These are phyloP conservation scores for Lycium ferocissimum DNA, from an alignment of 257 asterid species.

Conservation along the genomic window DNA sequence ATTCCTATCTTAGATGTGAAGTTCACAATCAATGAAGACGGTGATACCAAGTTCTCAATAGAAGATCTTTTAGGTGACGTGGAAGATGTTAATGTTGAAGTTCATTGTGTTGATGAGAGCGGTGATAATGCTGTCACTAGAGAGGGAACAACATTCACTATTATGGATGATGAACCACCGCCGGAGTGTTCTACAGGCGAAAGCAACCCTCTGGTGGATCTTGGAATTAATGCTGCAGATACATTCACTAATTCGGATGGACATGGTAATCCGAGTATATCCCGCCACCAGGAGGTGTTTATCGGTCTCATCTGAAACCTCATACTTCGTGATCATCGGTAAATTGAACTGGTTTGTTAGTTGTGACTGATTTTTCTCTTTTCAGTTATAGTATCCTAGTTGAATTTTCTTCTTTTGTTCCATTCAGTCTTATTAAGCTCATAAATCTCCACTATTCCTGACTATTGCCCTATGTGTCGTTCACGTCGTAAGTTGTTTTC, in stretches of 20 bases:
- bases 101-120: constrained; percentile 29
- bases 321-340: neutral
- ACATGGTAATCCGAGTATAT: constrained; percentile 27
- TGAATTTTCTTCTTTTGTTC: constrained; percentile 7
- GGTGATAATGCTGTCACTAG: constrained; percentile 26
- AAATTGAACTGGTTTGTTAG: neutral
- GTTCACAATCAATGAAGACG: constrained; percentile 47
- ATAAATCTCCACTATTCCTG: neutral
- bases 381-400: neutral
- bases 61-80: constrained; percentile 65
- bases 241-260: constrained; percentile 42
- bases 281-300: constrained; percentile 46
- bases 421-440: neutral
- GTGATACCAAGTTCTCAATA: constrained; percentile 48
- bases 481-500: no score
- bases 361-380: constrained; percentile 1
- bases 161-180: constrained; percentile 34
- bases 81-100: constrained; percentile 38
- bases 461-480: neutral
- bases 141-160: constrained; percentile 38
- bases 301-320: constrained; percentile 55
- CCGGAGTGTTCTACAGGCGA: constrained; percentile 29
- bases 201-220: constrained; percentile 49
- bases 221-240: constrained; percentile 43
- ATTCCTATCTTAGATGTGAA: constrained; percentile 76